phyloP scores from a whole-genome alignment of 176 grass and related monocot species.

The Oryza punctata region DNA sequence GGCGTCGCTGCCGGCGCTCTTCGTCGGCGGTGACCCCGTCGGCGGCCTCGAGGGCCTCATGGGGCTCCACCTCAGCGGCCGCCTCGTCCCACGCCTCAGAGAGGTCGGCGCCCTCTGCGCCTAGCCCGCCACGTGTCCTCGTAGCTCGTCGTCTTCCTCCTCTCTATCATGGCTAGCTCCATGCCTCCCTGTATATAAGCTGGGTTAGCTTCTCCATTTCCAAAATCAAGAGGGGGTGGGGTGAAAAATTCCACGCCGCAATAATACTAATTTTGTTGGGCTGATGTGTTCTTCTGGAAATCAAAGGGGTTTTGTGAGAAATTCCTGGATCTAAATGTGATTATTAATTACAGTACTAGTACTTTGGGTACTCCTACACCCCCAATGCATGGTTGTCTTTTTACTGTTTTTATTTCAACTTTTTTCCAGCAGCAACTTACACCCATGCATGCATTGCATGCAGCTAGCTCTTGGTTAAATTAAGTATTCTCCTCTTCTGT shows the following conservation, averaged over 20 bases:
- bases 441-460: background rate
- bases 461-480: background rate
- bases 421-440: background rate
- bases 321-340: constrained; percentile 41
- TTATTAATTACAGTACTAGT: constrained; percentile 20
- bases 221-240: background rate
- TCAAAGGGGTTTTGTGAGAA: background rate
- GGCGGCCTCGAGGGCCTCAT: constrained; percentile 91
- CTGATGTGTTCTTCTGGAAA: background rate
- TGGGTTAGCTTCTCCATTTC: background rate
- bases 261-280: background rate
- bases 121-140: background rate
- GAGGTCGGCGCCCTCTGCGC: constrained; percentile 49
- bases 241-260: constrained; percentile 21
- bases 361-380: too few species aligned
- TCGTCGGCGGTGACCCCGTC: constrained; percentile 73
- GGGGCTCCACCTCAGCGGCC: constrained; percentile 82
- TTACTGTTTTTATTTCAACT: background rate
- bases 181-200: background rate
- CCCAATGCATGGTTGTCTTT: background rate
- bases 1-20: constrained; percentile 64
- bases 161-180: background rate
- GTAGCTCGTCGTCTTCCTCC: background rate
- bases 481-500: constrained; percentile 30
- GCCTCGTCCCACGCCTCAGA: constrained; percentile 45